Conservation (phyloP, 495 filamentous ascomycete species). For the Hypoxylon lienhwacheense region DNA sequence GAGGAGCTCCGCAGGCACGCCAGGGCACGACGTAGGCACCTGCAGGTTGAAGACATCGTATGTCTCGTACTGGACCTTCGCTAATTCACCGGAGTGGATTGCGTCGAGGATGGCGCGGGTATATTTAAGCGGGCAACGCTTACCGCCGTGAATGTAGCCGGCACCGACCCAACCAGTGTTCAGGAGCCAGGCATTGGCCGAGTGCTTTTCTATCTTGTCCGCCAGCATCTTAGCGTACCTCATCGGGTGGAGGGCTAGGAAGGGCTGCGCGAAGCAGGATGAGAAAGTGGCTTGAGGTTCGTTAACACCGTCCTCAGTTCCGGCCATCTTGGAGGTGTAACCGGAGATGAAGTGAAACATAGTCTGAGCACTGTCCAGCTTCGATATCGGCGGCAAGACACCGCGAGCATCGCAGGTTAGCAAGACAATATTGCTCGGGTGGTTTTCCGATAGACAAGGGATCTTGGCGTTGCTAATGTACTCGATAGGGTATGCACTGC, state of each 20-base stretch:
- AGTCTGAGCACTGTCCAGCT: constrained; percentile 91
- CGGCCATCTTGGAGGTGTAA: constrained; percentile 99
- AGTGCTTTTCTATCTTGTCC: constrained; percentile 94
- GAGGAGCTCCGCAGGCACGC: constrained; percentile 86
- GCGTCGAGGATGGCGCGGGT: constrained; percentile 97
- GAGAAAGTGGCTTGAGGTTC: constrained; percentile 99
- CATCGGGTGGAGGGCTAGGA: constrained; percentile 99
- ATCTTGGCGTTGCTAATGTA: constrained; percentile 99
- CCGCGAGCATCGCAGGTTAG: constrained; percentile 97
- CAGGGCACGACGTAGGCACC: constrained; percentile 82
- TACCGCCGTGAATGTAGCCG: constrained; percentile 89
- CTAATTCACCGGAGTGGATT: constrained; percentile 94
- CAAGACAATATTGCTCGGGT: constrained; percentile 96
- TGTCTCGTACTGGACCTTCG: constrained; percentile 86
- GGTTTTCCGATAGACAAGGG: constrained; percentile 81
- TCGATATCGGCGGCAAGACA: constrained; percentile 96
- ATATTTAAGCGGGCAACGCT: constrained; percentile 98
- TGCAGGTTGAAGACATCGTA: constrained; percentile 96
- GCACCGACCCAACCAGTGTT: constrained; percentile 99
- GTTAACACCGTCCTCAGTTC: constrained; percentile 93
- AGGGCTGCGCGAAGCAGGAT: constrained; percentile 98
- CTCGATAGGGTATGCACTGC: constrained; percentile 92
- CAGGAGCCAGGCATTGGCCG: constrained; percentile 95
- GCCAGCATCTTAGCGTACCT: constrained; percentile 97
- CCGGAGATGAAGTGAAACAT: constrained; percentile 99